Conservation (phyloP, 805 yeast species). For the Saturnispora serradocipensis region DNA sequence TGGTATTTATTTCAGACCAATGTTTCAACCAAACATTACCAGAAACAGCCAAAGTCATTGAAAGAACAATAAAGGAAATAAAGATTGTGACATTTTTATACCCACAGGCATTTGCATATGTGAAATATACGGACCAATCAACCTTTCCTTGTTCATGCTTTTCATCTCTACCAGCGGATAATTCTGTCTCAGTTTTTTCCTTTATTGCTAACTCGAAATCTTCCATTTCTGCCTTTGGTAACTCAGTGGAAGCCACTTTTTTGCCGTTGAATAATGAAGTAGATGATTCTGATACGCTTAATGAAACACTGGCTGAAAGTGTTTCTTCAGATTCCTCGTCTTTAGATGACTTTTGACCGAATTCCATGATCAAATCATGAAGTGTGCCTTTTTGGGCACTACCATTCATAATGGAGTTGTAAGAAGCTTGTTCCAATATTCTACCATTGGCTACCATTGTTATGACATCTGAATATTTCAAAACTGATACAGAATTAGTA, state of each 20-base stretch:
- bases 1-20: conserved; percentile 89
- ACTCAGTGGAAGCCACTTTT: conserved; percentile 30
- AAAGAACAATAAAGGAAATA: conserved; percentile 43
- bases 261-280: conserved; percentile 23
- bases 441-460: conserved; percentile 54
- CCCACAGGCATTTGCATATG: conserved; percentile 85
- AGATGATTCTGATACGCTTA: conserved; percentile 14
- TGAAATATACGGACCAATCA: conserved; percentile 72
- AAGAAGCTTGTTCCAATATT: conserved; percentile 58
- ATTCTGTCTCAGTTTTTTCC: conserved; percentile 31
- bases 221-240: conserved; percentile 56
- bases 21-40: conserved; percentile 91
- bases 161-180: conserved; percentile 48
- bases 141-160: conserved; percentile 91
- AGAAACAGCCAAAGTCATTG: conserved; percentile 53
- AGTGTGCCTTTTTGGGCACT: conserved; percentile 13
- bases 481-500: conserved; percentile 48
- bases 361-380: conserved; percentile 37
- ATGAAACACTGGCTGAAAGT: conserved; percentile 2
- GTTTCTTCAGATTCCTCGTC: conserved; percentile 8
- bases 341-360: conserved; percentile 39
- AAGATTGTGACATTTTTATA: conserved; percentile 52
- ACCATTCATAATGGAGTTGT: conserved; percentile 34
- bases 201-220: conserved; percentile 30
- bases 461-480: conserved; percentile 51